Evolutionary conservation across 345 rosid species (phyloP), one percentile per base, ranked within the genome.

Genomic region (Aquilaria yunnanensis): DNA sequence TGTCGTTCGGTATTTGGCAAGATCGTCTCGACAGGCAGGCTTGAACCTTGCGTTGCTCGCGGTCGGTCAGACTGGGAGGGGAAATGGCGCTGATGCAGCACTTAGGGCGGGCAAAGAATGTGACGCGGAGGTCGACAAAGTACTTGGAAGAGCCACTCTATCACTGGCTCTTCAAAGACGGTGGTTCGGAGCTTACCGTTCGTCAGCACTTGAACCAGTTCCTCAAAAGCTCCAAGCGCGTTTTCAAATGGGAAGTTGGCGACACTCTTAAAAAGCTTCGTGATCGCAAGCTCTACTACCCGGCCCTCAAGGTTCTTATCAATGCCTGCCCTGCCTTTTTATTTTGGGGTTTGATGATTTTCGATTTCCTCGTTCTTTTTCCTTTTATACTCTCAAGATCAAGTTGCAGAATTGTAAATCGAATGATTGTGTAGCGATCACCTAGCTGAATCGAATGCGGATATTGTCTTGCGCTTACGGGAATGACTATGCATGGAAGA

Each of bases 211-310:
- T 94, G 65, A 94, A 88, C 64, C 78, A 66, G 62, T 88, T 94
- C 81, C 77, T 94, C 72, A 90, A 81, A 69, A 78, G 90, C 82
- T 78, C 84, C 59, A 94, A 90, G 70, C 90, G 86, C 59, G 97
- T 81, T 23, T 94, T 70, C 80, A 94, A 94, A 82, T 94, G 99
- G 99, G 99, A 94, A 70, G 92, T 87, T 2, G 96, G 90, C 13
- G 85, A 85, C 63, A 88, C 99, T 30, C 68, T 90, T 71, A 86
- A 76, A 79, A 90, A 86, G 75, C 97, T 94, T 65, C 90, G 99
- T 48, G 64, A 60, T 62, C 91, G 89, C 60, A 57, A 81, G 53
- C 90, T 85, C 54, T 90, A 83, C 64, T 79, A 64, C 68, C 96
- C 97, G 3, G 96, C 97, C 32, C 86, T 88, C 71, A 94, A 94